Evolutionary conservation across 2,329 filamentous ascomycete genomes (phyloP).

Genomic region (Apiospora koreana): DNA sequence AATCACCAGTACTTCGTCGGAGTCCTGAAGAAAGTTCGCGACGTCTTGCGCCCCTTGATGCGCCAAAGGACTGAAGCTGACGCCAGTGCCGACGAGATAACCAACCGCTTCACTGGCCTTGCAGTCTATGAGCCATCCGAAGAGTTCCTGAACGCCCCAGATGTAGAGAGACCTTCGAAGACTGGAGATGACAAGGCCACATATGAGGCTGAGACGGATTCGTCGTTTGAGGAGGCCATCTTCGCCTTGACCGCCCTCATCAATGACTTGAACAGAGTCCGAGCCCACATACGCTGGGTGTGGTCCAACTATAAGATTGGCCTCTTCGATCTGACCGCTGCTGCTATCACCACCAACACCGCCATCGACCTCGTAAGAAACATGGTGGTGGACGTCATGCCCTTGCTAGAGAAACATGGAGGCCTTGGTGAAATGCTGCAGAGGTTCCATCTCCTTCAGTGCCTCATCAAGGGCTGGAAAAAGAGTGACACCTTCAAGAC

Average conservation of each 20-base stretch:
- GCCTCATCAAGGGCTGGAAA: conserved; percentile 19
- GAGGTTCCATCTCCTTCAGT: conserved; percentile 19
- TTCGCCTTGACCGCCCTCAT: conserved; percentile 30
- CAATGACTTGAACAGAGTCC: conserved; percentile 32
- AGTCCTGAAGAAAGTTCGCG: conserved; percentile 36
- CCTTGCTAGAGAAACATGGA: conserved; percentile 24
- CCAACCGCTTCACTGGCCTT: conserved; percentile 39
- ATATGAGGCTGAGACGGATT: conserved; percentile 35
- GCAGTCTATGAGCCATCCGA: conserved; percentile 39
- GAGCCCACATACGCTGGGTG: conserved; percentile 29
- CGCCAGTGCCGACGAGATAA: conserved; percentile 14
- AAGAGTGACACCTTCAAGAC: conserved; percentile 13
- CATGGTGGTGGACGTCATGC: conserved; percentile 32
- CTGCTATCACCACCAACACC: conserved; percentile 39
- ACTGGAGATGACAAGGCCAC: conserved; percentile 18
- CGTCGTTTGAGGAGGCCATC: conserved; percentile 26
- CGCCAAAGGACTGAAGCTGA: conserved; percentile 12
- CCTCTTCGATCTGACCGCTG: conserved; percentile 31
- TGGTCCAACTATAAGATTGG: conserved; percentile 31
- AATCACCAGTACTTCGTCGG: conserved; percentile 36
- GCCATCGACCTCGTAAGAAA: conserved; percentile 35
- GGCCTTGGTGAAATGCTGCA: conserved; percentile 24
- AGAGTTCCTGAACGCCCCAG: conserved; percentile 35
- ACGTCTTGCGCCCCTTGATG: conserved; percentile 27
- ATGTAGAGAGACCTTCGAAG: conserved; percentile 23